Evolutionary conservation across 495 filamentous ascomycete species (phyloP).

Genomic region (Acidomyces sp.): DNA sequence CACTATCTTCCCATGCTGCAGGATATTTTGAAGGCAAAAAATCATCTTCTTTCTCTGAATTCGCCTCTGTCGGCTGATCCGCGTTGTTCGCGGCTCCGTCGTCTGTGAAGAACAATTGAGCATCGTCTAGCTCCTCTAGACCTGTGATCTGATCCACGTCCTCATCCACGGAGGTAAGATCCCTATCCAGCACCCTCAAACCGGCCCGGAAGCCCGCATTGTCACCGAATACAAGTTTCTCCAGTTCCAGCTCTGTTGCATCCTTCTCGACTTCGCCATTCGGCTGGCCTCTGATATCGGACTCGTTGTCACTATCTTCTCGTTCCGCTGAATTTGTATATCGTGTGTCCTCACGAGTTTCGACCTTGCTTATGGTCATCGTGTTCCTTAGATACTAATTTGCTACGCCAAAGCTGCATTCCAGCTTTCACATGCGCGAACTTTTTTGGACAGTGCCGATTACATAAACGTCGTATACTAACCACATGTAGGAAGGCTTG

Average conservation of each 20-base stretch:
- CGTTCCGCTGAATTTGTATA: too few relatives aligned
- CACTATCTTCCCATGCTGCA: conserved; percentile 85
- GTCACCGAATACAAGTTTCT: conserved; percentile 76
- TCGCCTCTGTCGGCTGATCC: conserved; percentile 25
- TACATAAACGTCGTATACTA: too few relatives aligned
- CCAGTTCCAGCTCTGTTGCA: conserved; percentile 67
- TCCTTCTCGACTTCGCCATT: conserved; percentile 49
- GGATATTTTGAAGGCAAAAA: conserved; percentile 30
- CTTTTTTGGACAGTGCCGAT: too few relatives aligned
- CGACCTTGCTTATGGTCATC: too few relatives aligned
- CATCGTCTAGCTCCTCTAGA: conserved; percentile 43
- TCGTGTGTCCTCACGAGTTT: too few relatives aligned
- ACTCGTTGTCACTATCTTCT: conserved; percentile 12
- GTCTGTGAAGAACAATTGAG: conserved; percentile 62
- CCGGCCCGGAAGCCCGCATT: conserved; percentile 62
- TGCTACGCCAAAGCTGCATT: too few relatives aligned
- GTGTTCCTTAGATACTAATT: too few relatives aligned
- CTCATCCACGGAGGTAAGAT: conserved; percentile 29
- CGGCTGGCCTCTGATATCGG: conserved; percentile 7
- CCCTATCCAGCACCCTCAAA: conserved; percentile 36
- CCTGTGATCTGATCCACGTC: conserved; percentile 24
- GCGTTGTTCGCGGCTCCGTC: conserved; percentile 40
- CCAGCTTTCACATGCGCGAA: too few relatives aligned
- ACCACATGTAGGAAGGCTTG: too few relatives aligned
- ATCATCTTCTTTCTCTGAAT: conserved; percentile 17